These are phyloP conservation scores for Monosporascus sp. DNA, from an alignment of 2,329 filamentous ascomycete species.

Conservation along the genomic window DNA sequence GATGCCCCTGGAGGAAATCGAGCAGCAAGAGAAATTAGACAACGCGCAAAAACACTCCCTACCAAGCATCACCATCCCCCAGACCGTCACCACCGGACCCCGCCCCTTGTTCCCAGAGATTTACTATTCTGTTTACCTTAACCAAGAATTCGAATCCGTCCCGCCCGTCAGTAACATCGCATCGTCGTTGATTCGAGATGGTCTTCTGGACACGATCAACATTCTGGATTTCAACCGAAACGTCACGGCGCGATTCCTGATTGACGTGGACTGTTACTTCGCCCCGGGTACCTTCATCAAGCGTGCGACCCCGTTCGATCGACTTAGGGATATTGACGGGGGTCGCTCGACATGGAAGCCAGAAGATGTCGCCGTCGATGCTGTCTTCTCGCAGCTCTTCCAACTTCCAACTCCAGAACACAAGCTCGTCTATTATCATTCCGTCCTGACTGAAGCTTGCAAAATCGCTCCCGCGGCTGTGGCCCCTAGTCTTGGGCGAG, in stretches of 20 bases:
- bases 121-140: slow-evolving; percentile 85
- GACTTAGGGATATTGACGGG: slow-evolving; percentile 63
- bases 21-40: slow-evolving; percentile 53
- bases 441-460: slow-evolving; percentile 89
- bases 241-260: slow-evolving; percentile 78
- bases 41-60: slow-evolving; percentile 68
- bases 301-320: slow-evolving; percentile 87
- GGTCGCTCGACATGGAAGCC: slow-evolving; percentile 85
- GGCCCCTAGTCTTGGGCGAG: slow-evolving; percentile 85
- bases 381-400: slow-evolving; percentile 92
- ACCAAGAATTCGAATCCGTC: slow-evolving; percentile 85
- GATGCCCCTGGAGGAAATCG: slow-evolving; percentile 55
- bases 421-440: slow-evolving; percentile 95
- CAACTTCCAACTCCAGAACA: slow-evolving; percentile 82
- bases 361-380: slow-evolving; percentile 95
- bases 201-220: slow-evolving; percentile 87
- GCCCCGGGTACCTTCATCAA: slow-evolving; percentile 86
- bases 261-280: slow-evolving; percentile 94
- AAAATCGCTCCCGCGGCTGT: slow-evolving; percentile 96
- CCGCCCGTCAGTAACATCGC: slow-evolving; percentile 71
- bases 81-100: slow-evolving; percentile 67
- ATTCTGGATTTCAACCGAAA: slow-evolving; percentile 89
- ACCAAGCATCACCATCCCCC: slow-evolving; percentile 69
- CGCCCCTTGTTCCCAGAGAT: slow-evolving; percentile 84
- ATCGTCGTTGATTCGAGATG: slow-evolving; percentile 78